Base-by-base conservation (phyloP, 2,329 filamentous ascomycete genomes). In the Verticillium nubilum region DNA sequence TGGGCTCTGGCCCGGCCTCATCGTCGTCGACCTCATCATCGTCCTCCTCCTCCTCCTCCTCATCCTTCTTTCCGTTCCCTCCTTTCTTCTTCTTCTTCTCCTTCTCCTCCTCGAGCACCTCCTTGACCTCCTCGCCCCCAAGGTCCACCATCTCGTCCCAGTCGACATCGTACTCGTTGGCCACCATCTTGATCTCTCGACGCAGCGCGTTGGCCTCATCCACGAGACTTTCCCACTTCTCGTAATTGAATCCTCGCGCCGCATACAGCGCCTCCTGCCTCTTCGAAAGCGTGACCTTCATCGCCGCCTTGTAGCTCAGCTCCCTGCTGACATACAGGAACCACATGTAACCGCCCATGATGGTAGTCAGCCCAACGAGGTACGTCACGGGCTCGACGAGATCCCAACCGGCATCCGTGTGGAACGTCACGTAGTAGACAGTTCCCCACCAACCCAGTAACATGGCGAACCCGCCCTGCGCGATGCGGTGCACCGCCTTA, bases 251-350 rank as follows among this genome's bases (percentile, higher is more conserved):
- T 0, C 91, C 91, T 12, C 86, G 85, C 52, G 81, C 77, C 65
- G 89, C 81, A 71, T 97, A 97, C 12, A 97, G 78, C 57, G 87
- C 85, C 58, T 84, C 82, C 73, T 96, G 92, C 5, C 92, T 84
- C 35, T 86, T 82, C 37, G 86, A 91, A 37, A 97, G 89, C 6
- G 93, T 97, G 58, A 96, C 82, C 71, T 96, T 93, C 76, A 97
- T 86, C 28, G 93, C 92, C 2, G 88, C 88, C 65, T 90, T 88
- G 78, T 97, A 97, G 64, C 86, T 91, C 12, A 96, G 87, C 74
- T 97, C 92, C 23, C 90, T 86, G 75, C 93, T 96, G 77, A 97
- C 91, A 74, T 93, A 96, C 13, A 97, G 78, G 72, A 97, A 97
- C 91, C 92, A 97, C 58, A 96, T 79, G 69, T 97, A 97, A 65